These are phyloP conservation scores for Pythium folliculosum DNA, from an alignment of 352 stramenopile species.

Conservation along the genomic window DNA sequence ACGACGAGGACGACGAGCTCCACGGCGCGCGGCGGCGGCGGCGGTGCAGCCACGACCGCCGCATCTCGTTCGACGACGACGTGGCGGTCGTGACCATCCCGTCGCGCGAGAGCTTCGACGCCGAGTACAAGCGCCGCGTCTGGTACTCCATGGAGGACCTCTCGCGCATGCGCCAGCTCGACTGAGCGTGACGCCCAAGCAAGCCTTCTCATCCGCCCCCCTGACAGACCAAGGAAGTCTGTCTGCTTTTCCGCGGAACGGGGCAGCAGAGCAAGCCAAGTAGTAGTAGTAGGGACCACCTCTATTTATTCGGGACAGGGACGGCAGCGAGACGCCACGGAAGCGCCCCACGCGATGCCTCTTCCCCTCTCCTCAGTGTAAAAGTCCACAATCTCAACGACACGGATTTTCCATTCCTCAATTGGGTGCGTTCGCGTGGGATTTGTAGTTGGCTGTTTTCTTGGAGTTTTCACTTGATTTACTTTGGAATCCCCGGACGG, in stretches of 20 bases:
- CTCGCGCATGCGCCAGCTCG: conserved; percentile 44
- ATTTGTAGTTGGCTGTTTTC: conserved; percentile 3
- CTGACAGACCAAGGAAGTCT: not conserved
- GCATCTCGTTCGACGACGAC: conserved; percentile 79
- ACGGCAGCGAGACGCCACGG: not conserved
- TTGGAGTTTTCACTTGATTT: too few species aligned
- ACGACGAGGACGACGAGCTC: conserved; percentile 40
- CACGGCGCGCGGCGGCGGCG: conserved; percentile 45
- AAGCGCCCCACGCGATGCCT: not conserved
- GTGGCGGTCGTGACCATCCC: conserved; percentile 77
- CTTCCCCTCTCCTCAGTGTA: not conserved
- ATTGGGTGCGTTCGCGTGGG: not conserved
- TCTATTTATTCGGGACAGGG: conserved; percentile 24
- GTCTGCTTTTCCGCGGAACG: too few species aligned
- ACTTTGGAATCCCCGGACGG: too few species aligned
- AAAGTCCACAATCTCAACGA: conserved; percentile 20
- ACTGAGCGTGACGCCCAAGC: not conserved
- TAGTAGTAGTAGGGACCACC: conserved; percentile 24
- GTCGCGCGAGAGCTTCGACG: conserved; percentile 67
- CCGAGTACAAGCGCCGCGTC: conserved; percentile 72
- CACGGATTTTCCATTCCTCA: conserved; percentile 3
- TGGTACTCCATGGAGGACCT: conserved; percentile 81
- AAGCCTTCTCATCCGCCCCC: not conserved
- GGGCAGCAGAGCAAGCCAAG: not conserved
- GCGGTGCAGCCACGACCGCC: conserved; percentile 67